Conservation (phyloP, 768 basidiomycete species). For the Mycena latifolia region DNA sequence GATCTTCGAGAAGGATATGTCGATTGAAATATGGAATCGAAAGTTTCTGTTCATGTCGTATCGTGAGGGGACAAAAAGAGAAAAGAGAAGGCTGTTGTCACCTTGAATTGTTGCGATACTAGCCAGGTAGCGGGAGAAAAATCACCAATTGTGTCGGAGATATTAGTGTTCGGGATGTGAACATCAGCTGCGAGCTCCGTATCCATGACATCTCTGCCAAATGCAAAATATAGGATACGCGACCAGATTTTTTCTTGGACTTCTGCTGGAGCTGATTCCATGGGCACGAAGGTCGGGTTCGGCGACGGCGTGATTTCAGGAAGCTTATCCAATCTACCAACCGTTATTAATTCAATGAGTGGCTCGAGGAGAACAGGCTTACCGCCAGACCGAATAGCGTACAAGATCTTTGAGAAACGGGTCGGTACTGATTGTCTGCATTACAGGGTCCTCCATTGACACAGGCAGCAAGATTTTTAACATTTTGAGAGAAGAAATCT, state of each 20-base stretch:
- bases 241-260: slow-evolving; percentile 22
- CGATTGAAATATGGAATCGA: slow-evolving; percentile 8
- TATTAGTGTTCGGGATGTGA: neutral
- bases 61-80: neutral
- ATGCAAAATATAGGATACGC: slow-evolving; percentile 22
- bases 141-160: neutral
- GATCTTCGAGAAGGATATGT: neutral
- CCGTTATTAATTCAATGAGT: neutral
- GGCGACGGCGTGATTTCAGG: neutral
- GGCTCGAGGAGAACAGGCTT: neutral
- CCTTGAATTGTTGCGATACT: slow-evolving; percentile 23
- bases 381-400: neutral
- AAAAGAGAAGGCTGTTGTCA: neutral
- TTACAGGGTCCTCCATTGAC: neutral
- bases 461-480: slow-evolving; percentile 6
- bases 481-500: slow-evolving; percentile 3
- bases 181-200: neutral
- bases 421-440: neutral
- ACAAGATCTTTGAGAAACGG: neutral
- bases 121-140: neutral
- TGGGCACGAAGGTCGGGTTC: slow-evolving; percentile 17
- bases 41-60: slow-evolving; percentile 1
- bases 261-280: neutral
- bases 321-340: neutral
- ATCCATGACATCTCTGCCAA: neutral